A percentile compares a stretch with the other conserved stretches of the same genome.
phyloP scores from a whole-genome alignment of 257 asterid genomes.

The Rehmannia glutinosa region DNA sequence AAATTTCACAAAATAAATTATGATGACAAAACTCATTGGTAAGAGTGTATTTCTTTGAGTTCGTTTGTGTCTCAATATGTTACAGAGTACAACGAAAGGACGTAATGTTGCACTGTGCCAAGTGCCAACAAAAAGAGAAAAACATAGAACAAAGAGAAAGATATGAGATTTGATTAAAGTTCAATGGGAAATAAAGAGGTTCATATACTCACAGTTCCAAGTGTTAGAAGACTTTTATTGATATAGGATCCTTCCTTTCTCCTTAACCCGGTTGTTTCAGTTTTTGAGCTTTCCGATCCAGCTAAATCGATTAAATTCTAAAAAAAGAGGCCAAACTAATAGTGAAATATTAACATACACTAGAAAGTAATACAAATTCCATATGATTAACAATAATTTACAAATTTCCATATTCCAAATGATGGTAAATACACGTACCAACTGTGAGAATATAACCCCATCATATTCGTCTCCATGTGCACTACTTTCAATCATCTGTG shows the following conservation, averaged over 20 bases:
- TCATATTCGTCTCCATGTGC: constrained; percentile 94
- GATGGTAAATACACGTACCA: constrained; percentile 48
- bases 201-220: constrained; percentile 79
- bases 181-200: not conserved
- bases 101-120: not conserved
- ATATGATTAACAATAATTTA: not conserved
- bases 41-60: constrained; percentile 1
- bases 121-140: constrained; percentile 6
- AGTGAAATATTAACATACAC: not conserved
- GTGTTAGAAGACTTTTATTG: constrained; percentile 95
- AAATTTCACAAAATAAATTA: not conserved
- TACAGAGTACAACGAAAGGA: not conserved
- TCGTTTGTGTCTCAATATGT: not conserved
- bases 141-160: not conserved
- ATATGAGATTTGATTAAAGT: not conserved
- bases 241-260: constrained; percentile 98
- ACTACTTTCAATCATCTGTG: constrained; percentile 97
- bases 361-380: not conserved
- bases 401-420: constrained; percentile 7
- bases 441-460: constrained; percentile 93
- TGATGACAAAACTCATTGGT: not conserved
- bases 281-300: constrained; percentile 97
- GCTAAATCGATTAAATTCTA: constrained; percentile 95
- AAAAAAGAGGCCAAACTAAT: constrained; percentile 21
- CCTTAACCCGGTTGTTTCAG: constrained; percentile 95